Evolutionary conservation across 306 rosid species (phyloP).

Genomic region (Vachellia collinsii): DNA sequence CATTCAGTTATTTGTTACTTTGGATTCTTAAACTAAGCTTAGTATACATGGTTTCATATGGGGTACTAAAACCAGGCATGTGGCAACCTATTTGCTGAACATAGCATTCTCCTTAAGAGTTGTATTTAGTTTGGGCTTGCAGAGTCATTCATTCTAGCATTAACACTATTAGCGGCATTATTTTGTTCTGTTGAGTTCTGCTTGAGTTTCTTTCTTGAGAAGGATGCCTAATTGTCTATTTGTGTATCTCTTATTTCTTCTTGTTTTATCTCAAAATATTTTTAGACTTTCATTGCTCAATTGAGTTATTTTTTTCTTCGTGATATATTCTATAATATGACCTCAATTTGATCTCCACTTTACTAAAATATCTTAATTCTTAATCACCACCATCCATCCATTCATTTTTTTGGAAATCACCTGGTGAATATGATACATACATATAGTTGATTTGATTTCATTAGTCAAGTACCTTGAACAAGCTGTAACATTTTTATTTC

Average conservation of each 20-base stretch:
- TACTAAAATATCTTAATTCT: background rate
- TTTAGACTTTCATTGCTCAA: background rate
- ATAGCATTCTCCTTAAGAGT: background rate
- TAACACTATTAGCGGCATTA: background rate
- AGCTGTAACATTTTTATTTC: constrained; percentile 33
- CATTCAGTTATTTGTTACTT: background rate
- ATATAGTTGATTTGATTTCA: constrained; percentile 16
- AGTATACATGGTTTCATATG: background rate
- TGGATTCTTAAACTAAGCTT: constrained; percentile 12
- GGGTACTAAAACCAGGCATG: constrained; percentile 16
- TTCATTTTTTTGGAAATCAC: constrained; percentile 6
- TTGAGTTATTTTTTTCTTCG: background rate
- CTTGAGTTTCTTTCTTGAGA: background rate
- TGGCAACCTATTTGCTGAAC: background rate
- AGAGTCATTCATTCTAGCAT: background rate
- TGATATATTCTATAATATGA: background rate
- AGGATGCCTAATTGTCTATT: background rate
- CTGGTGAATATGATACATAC: background rate
- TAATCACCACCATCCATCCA: background rate
- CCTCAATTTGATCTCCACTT: background rate
- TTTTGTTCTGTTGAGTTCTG: background rate
- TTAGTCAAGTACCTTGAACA: constrained; percentile 25
- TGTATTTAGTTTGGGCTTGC: background rate
- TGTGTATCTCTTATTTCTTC: too few species aligned
- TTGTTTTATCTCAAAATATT: background rate